A percentile compares a stretch with the other conserved stretches of the same genome.
These are phyloP conservation scores for Crotalaria pallida DNA, from an alignment of 306 rosid genomes.

Conservation along the genomic window DNA sequence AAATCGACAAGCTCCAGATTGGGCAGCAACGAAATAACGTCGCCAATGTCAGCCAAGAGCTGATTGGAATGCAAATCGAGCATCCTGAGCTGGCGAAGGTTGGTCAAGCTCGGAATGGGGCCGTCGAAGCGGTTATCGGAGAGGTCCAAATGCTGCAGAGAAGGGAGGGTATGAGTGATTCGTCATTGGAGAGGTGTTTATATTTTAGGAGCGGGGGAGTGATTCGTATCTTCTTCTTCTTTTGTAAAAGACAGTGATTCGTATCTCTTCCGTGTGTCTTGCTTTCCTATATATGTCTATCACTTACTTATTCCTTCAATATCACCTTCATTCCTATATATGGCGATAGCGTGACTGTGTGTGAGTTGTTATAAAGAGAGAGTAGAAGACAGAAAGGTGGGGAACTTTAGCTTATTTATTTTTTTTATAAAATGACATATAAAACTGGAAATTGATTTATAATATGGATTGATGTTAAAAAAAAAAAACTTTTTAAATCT, in stretches of 20 bases:
- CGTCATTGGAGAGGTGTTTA: slow-evolving; percentile 51
- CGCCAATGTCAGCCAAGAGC: slow-evolving; percentile 59
- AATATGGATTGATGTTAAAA: no score
- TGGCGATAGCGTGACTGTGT: background rate
- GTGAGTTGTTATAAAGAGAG: background rate
- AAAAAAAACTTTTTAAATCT: no score
- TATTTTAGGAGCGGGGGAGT: slow-evolving; percentile 53
- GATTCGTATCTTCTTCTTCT: background rate
- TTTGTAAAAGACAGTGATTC: no score
- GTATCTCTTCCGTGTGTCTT: background rate
- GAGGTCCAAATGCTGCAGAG: slow-evolving; percentile 82
- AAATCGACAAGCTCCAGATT: slow-evolving; percentile 74
- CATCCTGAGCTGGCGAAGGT: slow-evolving; percentile 78
- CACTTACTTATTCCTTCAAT: no score
- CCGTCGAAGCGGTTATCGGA: slow-evolving; percentile 72
- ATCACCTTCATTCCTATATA: no score
- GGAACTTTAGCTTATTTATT: no score
- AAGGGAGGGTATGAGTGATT: slow-evolving; percentile 40
- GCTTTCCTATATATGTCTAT: no score
- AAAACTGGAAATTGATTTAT: no score
- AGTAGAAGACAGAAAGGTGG: no score
- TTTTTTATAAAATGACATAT: no score
- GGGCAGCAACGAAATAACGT: slow-evolving; percentile 42
- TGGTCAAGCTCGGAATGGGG: slow-evolving; percentile 59
- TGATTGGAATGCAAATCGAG: slow-evolving; percentile 70